These are phyloP conservation scores for Quercus wislizeni DNA, from an alignment of 306 rosid genomes.

Conservation along the genomic window DNA sequence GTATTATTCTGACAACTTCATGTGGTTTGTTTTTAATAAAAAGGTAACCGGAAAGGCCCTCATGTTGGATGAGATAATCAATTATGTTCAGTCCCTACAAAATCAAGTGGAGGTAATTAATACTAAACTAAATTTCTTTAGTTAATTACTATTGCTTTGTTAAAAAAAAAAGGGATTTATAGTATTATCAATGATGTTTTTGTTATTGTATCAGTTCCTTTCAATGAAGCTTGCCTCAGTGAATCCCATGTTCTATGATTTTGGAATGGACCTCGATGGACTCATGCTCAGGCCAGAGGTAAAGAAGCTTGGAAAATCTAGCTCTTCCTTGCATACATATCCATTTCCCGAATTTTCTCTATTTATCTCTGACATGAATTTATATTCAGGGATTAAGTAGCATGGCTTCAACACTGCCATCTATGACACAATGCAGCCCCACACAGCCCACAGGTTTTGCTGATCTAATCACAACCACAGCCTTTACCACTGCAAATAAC, in stretches of 20 bases:
- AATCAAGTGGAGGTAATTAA: constrained; percentile 89
- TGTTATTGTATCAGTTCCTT: constrained; percentile 59
- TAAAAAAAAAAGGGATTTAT: no score
- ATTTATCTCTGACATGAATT: neutral
- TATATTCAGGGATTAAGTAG: constrained; percentile 40
- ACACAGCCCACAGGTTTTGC: constrained; percentile 42
- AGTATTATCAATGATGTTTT: neutral
- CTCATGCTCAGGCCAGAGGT: constrained; percentile 67
- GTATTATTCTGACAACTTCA: constrained; percentile 35
- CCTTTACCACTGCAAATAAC: constrained; percentile 31
- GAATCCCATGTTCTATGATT: constrained; percentile 62
- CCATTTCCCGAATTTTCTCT: neutral
- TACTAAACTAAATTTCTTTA: neutral
- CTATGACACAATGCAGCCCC: constrained; percentile 45
- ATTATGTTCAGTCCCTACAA: constrained; percentile 97
- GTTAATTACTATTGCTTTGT: neutral
- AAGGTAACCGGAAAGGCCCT: constrained; percentile 96
- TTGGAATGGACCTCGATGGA: constrained; percentile 60
- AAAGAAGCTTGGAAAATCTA: neutral
- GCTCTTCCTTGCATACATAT: neutral
- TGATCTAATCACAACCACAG: constrained; percentile 30
- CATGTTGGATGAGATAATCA: constrained; percentile 96
- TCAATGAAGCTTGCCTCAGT: constrained; percentile 88
- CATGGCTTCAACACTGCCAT: constrained; percentile 37
- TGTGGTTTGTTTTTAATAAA: constrained; percentile 37